Conservation (phyloP, 371 early-diverging fungal species). For the Mucor circinelloides region DNA sequence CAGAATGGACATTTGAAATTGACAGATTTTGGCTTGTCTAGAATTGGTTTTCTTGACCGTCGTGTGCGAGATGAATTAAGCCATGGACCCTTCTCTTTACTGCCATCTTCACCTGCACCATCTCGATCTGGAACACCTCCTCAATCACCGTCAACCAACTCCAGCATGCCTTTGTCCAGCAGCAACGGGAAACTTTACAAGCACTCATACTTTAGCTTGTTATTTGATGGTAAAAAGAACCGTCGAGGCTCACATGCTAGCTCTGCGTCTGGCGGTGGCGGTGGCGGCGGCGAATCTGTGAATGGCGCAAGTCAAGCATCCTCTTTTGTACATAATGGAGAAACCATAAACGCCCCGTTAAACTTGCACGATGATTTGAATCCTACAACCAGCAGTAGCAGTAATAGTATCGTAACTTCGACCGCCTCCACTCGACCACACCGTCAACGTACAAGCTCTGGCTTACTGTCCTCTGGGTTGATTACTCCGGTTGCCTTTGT, state of each 20-base stretch:
- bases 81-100: constrained; percentile 13
- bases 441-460: constrained; percentile 21
- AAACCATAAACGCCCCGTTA: background rate
- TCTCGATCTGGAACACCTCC: constrained; percentile 49
- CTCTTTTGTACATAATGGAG: background rate
- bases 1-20: constrained; percentile 91
- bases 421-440: background rate
- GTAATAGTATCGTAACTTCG: background rate
- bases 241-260: constrained; percentile 36
- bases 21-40: constrained; percentile 94
- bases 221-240: constrained; percentile 39
- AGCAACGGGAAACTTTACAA: constrained; percentile 25
- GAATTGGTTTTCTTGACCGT: constrained; percentile 84
- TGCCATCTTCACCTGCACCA: constrained; percentile 44
- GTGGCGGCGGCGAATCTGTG: background rate
- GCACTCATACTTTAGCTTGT: constrained; percentile 47
- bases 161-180: background rate
- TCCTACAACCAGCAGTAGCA: background rate
- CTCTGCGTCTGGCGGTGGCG: constrained; percentile 15
- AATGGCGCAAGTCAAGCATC: background rate
- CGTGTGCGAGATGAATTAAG: constrained; percentile 67
- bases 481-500: constrained; percentile 10
- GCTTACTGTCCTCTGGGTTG: constrained; percentile 16
- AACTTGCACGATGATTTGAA: constrained; percentile 11
- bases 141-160: constrained; percentile 9